A percentile compares a stretch with the other conserved stretches of the same genome.
Evolutionary conservation across 768 basidiomycete genomes (phyloP).

Genomic region (Antrodiella citrinella): DNA sequence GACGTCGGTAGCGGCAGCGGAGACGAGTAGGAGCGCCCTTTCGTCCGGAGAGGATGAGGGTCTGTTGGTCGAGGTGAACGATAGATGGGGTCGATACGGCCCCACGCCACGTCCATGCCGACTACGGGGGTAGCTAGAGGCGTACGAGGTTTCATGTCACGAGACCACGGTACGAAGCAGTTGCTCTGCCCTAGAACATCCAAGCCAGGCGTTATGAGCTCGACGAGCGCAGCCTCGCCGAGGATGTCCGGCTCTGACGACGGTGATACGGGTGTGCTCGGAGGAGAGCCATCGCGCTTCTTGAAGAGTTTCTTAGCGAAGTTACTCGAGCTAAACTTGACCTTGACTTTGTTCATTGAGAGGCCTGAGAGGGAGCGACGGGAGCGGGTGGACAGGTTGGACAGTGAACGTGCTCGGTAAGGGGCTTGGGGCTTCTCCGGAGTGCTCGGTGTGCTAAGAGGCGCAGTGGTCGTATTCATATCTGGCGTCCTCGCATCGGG

Average conservation of each 20-base stretch:
- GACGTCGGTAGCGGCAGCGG: slow-evolving; percentile 46
- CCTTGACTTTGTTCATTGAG: slow-evolving; percentile 41
- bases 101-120: slow-evolving; percentile 15
- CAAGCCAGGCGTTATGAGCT: slow-evolving; percentile 7
- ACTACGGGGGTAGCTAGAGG: slow-evolving; percentile 15
- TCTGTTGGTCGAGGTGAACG: slow-evolving; percentile 15
- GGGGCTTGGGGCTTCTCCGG: slow-evolving; percentile 1
- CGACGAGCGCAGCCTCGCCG: slow-evolving; percentile 2
- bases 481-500: slow-evolving; percentile 6
- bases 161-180: slow-evolving; percentile 38
- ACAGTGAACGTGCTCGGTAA: background rate
- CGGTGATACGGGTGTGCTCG: slow-evolving; percentile 4
- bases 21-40: slow-evolving; percentile 56
- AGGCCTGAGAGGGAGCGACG: slow-evolving; percentile 34
- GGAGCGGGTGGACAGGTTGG: slow-evolving; percentile 30
- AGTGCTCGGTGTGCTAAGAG: slow-evolving; percentile 6
- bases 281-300: slow-evolving; percentile 24
- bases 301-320: slow-evolving; percentile 50
- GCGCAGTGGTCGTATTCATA: background rate
- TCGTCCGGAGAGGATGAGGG: slow-evolving; percentile 29
- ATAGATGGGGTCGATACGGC: slow-evolving; percentile 14
- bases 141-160: slow-evolving; percentile 24
- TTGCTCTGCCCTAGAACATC: slow-evolving; percentile 23
- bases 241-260: slow-evolving; percentile 3
- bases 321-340: slow-evolving; percentile 39